A percentile compares a stretch with the other conserved stretches of the same genome.
These are phyloP conservation scores for Phytophthora hibernalis DNA, from an alignment of 352 stramenopile species.

Conservation along the genomic window DNA sequence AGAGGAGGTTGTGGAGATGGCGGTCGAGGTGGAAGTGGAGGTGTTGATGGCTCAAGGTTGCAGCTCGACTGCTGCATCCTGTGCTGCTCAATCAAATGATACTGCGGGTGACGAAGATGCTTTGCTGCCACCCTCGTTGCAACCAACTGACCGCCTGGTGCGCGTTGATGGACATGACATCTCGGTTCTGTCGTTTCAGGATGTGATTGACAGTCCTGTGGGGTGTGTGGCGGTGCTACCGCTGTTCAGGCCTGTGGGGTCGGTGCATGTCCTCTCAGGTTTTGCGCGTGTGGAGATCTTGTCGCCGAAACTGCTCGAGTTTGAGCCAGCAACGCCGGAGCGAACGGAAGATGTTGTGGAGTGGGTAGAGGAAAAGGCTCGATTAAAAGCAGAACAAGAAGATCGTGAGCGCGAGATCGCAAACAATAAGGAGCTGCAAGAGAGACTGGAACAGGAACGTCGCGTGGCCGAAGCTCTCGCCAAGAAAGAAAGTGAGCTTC, in stretches of 20 bases:
- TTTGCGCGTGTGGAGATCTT: conserved; percentile 76
- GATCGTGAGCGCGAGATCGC: conserved; percentile 41
- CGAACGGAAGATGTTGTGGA: conserved; percentile 40
- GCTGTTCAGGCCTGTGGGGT: conserved; percentile 46
- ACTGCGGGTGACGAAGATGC: conserved; percentile 12
- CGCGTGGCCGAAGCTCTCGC: conserved; percentile 43
- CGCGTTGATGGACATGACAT: conserved; percentile 53
- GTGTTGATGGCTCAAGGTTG: conserved; percentile 13
- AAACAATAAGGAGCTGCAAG: conserved; percentile 41
- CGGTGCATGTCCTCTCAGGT: conserved; percentile 53
- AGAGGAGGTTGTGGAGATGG: conserved; percentile 11
- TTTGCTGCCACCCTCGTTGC: conserved; percentile 30
- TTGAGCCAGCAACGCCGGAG: conserved; percentile 46
- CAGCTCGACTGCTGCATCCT: conserved; percentile 9
- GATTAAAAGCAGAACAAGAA: conserved; percentile 43
- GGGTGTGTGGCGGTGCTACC: conserved; percentile 56
- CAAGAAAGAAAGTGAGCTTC: conserved; percentile 36
- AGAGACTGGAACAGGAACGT: conserved; percentile 46
- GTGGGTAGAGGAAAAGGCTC: conserved; percentile 42
- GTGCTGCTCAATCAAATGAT: conserved; percentile 8
- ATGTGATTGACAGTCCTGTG: conserved; percentile 49
- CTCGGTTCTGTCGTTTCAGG: conserved; percentile 50
- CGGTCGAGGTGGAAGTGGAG: conserved; percentile 19
- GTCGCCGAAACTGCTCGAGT: conserved; percentile 51
- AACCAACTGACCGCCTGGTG: conserved; percentile 54